Percentiles rank a stretch among this genome's conserved stretches.
These are phyloP conservation scores for Pleomassaria siparia DNA, from an alignment of 2,329 filamentous ascomycete genomes.

Conservation along the genomic window DNA sequence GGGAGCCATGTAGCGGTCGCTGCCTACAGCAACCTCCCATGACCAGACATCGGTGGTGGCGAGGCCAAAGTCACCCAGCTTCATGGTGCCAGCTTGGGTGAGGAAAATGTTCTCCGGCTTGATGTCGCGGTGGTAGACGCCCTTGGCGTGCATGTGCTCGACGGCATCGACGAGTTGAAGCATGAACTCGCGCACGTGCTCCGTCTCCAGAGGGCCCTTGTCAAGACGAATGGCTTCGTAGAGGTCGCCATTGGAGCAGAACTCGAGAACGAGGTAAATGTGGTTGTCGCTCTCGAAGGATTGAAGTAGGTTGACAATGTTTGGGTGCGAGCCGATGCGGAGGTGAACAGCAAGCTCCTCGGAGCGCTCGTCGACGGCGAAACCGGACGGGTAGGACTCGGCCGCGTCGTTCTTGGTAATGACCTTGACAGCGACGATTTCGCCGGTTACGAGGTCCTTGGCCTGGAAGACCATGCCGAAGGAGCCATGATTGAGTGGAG, in stretches of 20 bases:
- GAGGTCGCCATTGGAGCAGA: conserved; percentile 90
- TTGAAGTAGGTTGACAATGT: conserved; percentile 90
- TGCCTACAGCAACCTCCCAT: conserved; percentile 89
- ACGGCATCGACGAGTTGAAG: conserved; percentile 88
- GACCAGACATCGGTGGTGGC: conserved; percentile 90
- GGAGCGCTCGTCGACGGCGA: conserved; percentile 78
- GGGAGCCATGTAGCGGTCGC: conserved; percentile 98
- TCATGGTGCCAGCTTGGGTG: conserved; percentile 82
- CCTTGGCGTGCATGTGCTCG: conserved; percentile 85
- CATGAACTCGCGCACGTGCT: conserved; percentile 98
- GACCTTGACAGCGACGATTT: conserved; percentile 93
- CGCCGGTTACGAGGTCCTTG: conserved; percentile 72
- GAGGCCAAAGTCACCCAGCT: conserved; percentile 94
- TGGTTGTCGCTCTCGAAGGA: conserved; percentile 92
- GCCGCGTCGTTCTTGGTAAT: conserved; percentile 77
- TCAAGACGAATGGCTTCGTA: conserved; percentile 95
- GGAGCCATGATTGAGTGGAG: conserved; percentile 95
- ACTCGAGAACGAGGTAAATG: conserved; percentile 90
- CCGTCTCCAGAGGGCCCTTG: conserved; percentile 87
- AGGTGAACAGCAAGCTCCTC: conserved; percentile 81
- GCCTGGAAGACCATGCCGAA: conserved; percentile 99
- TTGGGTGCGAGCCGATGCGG: conserved; percentile 75
- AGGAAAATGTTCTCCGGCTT: conserved; percentile 99
- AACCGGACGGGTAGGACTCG: conserved; percentile 60
- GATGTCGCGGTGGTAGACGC: conserved; percentile 95